Evolutionary conservation across 129 eudicot species (phyloP).

Genomic region (Saussurea involucrata): DNA sequence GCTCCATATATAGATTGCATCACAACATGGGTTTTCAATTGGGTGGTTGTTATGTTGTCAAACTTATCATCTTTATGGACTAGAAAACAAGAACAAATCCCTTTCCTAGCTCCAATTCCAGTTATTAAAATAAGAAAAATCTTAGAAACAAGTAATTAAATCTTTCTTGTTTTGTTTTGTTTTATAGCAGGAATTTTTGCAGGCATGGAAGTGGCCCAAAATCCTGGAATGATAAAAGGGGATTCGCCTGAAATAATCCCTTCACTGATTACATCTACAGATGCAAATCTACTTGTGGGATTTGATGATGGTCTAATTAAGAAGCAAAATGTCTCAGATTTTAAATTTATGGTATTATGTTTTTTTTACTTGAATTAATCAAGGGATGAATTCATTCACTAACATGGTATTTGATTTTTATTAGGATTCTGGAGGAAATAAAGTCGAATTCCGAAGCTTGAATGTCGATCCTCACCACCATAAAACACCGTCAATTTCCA

Average conservation of each 20-base stretch:
- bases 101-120: not conserved
- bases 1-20: conserved; percentile 10
- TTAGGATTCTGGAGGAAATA: conserved; percentile 36
- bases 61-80: not conserved
- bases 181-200: conserved; percentile 8
- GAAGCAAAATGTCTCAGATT: conserved; percentile 12
- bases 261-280: conserved; percentile 37
- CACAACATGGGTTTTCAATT: not conserved
- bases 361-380: not conserved
- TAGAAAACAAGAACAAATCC: conserved; percentile 5
- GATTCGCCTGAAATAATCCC: conserved; percentile 44
- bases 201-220: conserved; percentile 38
- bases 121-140: not conserved
- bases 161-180: not conserved
- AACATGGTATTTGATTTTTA: not conserved
- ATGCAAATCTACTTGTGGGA: conserved; percentile 46
- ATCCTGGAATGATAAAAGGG: conserved; percentile 14
- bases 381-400: not conserved
- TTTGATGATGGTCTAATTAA: conserved; percentile 36
- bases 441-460: conserved; percentile 6
- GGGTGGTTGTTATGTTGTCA: not conserved
- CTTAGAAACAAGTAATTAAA: no score
- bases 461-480: conserved; percentile 19
- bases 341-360: conserved; percentile 6
- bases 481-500: conserved; percentile 55